Conservation (phyloP, 768 basidiomycete genomes). For the Hericium alpestre region DNA sequence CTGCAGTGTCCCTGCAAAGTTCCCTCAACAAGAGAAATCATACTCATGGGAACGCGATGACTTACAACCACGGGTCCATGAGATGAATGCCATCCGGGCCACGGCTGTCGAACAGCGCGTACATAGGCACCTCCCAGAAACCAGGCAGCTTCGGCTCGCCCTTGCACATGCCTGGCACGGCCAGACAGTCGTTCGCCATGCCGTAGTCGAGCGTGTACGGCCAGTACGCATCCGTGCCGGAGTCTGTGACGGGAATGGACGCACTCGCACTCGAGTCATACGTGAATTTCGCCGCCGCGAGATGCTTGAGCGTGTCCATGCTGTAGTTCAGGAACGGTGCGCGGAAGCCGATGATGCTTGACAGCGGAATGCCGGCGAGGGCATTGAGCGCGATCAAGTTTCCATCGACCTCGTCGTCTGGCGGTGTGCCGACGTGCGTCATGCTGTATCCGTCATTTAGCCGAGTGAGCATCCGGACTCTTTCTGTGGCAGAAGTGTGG, state of each 20-base stretch:
- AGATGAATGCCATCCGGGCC: slow-evolving; percentile 51
- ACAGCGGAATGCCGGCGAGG: slow-evolving; percentile 64
- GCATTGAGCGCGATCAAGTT: slow-evolving; percentile 73
- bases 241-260: slow-evolving; percentile 55
- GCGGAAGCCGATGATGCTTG: slow-evolving; percentile 59
- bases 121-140: slow-evolving; percentile 83
- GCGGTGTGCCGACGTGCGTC: slow-evolving; percentile 63
- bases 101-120: slow-evolving; percentile 56
- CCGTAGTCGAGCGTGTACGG: slow-evolving; percentile 76
- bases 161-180: slow-evolving; percentile 43
- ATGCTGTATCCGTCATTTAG: slow-evolving; percentile 33
- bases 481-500: neutral
- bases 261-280: slow-evolving; percentile 62
- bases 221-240: slow-evolving; percentile 68
- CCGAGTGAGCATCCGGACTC: no score
- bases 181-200: slow-evolving; percentile 67
- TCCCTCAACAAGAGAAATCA: slow-evolving; percentile 12
- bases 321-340: slow-evolving; percentile 67
- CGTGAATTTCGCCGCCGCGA: slow-evolving; percentile 47
- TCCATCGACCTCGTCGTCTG: slow-evolving; percentile 59
- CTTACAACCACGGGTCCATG: slow-evolving; percentile 80
- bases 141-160: slow-evolving; percentile 66
- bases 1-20: slow-evolving; percentile 34
- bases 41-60: neutral
- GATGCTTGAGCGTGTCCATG: slow-evolving; percentile 46